Conservation (phyloP, 2,329 filamentous ascomycete species). For the Trichoderma sp. region DNA sequence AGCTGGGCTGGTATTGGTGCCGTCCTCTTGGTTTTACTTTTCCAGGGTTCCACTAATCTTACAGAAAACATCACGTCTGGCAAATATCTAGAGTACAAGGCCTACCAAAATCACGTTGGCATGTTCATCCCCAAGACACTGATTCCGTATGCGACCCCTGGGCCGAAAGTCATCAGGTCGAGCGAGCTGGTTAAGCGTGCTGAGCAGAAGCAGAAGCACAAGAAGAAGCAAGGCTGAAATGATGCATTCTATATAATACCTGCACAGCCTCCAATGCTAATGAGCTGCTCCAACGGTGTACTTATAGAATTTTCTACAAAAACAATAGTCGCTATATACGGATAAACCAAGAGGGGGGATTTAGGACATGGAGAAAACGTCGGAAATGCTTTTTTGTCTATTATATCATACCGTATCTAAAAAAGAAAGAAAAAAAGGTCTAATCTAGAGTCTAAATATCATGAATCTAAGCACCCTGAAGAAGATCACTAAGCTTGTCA, state of each 20-base stretch:
- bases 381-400: neutral
- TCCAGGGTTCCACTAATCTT: slow-evolving; percentile 84
- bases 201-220: slow-evolving; percentile 38
- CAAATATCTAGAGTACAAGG: slow-evolving; percentile 85
- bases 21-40: slow-evolving; percentile 69
- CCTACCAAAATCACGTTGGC: slow-evolving; percentile 79
- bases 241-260: neutral
- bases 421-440: neutral
- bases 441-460: slow-evolving; percentile 16
- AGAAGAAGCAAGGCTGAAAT: slow-evolving; percentile 37
- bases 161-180: slow-evolving; percentile 48
- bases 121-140: slow-evolving; percentile 70
- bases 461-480: slow-evolving; percentile 26
- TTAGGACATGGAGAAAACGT: neutral
- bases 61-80: slow-evolving; percentile 76
- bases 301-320: neutral
- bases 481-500: slow-evolving; percentile 77
- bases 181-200: slow-evolving; percentile 49
- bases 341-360: neutral
- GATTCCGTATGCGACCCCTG: slow-evolving; percentile 41
- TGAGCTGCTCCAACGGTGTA: neutral
- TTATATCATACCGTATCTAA: slow-evolving; percentile 12
- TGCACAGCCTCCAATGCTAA: slow-evolving; percentile 15
- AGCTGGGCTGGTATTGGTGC: slow-evolving; percentile 78
- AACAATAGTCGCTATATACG: neutral